Conservation (phyloP, 129 eudicot genomes). For the Lonicera japonica region DNA sequence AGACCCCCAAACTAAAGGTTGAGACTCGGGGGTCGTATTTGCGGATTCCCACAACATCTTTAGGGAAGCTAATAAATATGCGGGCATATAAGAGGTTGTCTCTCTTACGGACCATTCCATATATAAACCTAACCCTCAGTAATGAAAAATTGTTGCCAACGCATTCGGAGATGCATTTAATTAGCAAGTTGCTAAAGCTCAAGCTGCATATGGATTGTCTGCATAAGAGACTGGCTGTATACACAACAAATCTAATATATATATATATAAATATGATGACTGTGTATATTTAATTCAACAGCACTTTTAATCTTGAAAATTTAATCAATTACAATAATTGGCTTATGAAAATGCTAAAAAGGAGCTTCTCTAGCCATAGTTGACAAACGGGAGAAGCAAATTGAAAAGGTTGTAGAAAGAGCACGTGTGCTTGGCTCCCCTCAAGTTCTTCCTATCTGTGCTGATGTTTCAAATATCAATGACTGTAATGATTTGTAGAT, state of each 20-base stretch:
- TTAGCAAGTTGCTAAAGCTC: too few species aligned
- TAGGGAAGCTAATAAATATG: too few species aligned
- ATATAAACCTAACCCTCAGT: too few species aligned
- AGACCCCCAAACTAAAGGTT: too few species aligned
- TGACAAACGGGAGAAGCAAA: constrained; percentile 30
- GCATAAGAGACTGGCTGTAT: not conserved
- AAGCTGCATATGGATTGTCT: too few species aligned
- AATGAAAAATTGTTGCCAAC: too few species aligned
- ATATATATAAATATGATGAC: not conserved
- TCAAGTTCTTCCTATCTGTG: constrained; percentile 30
- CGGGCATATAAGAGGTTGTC: too few species aligned
- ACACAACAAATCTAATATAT: too few species aligned
- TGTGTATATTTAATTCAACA: not conserved
- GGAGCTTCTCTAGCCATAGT: constrained; percentile 24
- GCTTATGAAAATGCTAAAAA: constrained; percentile 39
- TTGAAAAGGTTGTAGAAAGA: constrained; percentile 31
- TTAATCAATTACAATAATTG: constrained; percentile 17
- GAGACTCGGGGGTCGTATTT: too few species aligned
- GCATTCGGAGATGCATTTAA: too few species aligned
- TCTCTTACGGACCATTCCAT: too few species aligned
- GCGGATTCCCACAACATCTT: too few species aligned
- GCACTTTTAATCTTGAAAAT: not conserved
- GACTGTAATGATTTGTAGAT: constrained; percentile 35
- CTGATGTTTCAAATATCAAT: constrained; percentile 35
- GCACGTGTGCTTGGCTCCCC: constrained; percentile 43